phyloP scores from a whole-genome alignment of 805 yeast genomes.

The Metschnikowia dekortorum region DNA sequence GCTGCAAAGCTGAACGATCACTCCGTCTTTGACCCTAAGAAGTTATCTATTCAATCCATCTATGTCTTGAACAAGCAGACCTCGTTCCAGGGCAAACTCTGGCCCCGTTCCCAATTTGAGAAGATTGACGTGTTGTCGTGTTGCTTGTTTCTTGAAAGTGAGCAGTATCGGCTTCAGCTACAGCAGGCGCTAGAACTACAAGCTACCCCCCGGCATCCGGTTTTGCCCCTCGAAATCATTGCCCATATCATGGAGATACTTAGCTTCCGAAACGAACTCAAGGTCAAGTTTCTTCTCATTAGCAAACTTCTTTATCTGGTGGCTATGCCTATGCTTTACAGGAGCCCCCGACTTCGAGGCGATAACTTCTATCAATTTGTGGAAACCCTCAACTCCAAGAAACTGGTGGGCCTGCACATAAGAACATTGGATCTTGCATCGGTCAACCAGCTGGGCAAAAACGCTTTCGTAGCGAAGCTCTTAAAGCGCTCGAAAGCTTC shows the following conservation, averaged over 20 bases:
- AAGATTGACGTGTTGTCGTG: slow-evolving; percentile 45
- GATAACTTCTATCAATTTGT: slow-evolving; percentile 71
- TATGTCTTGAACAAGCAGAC: slow-evolving; percentile 29
- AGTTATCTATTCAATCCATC: slow-evolving; percentile 27
- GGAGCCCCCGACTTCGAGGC: slow-evolving; percentile 57
- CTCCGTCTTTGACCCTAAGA: slow-evolving; percentile 15
- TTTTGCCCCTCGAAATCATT: slow-evolving; percentile 35
- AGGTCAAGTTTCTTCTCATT: slow-evolving; percentile 54
- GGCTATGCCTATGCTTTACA: slow-evolving; percentile 63
- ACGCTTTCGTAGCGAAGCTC: slow-evolving; percentile 80
- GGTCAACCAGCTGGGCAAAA: slow-evolving; percentile 87
- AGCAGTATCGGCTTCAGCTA: slow-evolving; percentile 18
- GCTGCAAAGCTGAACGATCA: neutral
- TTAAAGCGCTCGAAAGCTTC: slow-evolving; percentile 69
- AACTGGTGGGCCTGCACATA: slow-evolving; percentile 55
- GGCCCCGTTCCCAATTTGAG: slow-evolving; percentile 51
- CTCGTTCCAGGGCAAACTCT: slow-evolving; percentile 23
- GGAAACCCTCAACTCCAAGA: slow-evolving; percentile 53
- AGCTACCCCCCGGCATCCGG: slow-evolving; percentile 18
- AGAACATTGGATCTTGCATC: slow-evolving; percentile 65
- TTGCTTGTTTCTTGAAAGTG: slow-evolving; percentile 26
- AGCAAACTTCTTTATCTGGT: slow-evolving; percentile 56
- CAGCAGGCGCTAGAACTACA: slow-evolving; percentile 9
- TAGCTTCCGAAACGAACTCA: slow-evolving; percentile 25
- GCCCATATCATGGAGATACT: slow-evolving; percentile 29